phyloP scores from a whole-genome alignment of 768 basidiomycete species.

The Jaapia argillacea region DNA sequence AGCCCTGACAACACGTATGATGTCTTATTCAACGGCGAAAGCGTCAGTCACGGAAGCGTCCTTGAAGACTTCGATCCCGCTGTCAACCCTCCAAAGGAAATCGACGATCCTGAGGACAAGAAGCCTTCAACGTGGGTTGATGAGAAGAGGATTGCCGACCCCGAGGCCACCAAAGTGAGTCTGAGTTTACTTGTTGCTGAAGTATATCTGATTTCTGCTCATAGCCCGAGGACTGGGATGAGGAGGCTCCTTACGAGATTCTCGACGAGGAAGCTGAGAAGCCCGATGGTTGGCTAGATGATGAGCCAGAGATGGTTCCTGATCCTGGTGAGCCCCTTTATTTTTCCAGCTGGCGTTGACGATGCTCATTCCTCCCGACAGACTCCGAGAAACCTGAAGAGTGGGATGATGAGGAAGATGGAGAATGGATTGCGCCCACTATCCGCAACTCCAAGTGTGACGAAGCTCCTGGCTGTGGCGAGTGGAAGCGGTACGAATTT shows the following conservation, averaged over 20 bases:
- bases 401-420: constrained; percentile 99
- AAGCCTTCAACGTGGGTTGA: constrained; percentile 97
- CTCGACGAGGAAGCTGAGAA: constrained; percentile 77
- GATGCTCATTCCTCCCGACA: constrained; percentile 16
- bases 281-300: constrained; percentile 93
- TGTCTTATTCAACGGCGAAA: constrained; percentile 82
- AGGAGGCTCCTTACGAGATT: constrained; percentile 91
- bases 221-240: constrained; percentile 98
- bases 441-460: constrained; percentile 86
- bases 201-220: too few species aligned
- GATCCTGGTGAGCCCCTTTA: constrained; percentile 60
- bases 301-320: constrained; percentile 70
- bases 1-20: constrained; percentile 94
- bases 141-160: constrained; percentile 73
- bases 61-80: constrained; percentile 90
- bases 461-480: constrained; percentile 88
- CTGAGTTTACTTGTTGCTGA: too few species aligned
- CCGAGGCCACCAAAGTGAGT: constrained; percentile 72
- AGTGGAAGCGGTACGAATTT: constrained; percentile 66
- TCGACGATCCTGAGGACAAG: constrained; percentile 83
- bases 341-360: neutral
- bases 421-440: constrained; percentile 93
- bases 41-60: constrained; percentile 68
- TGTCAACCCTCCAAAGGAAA: constrained; percentile 89
- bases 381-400: constrained; percentile 95